These are phyloP conservation scores for Corchorus olitorius DNA, from an alignment of 345 rosid species.

Conservation along the genomic window DNA sequence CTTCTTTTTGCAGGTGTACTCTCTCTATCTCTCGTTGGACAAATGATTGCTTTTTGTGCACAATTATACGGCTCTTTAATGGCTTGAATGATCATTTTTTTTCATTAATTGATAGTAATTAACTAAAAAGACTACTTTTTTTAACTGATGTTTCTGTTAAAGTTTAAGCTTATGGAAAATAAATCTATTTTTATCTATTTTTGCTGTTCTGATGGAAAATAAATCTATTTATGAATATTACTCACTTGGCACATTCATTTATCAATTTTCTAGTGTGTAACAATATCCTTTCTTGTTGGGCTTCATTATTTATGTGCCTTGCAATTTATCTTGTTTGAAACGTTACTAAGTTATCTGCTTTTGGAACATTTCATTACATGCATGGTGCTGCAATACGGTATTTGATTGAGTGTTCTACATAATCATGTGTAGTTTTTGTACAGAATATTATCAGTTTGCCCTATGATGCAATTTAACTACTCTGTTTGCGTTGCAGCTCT, in stretches of 20 bases:
- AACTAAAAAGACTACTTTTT: too few species aligned
- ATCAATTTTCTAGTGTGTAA: background rate
- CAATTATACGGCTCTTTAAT: too few species aligned
- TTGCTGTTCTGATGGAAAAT: too few species aligned
- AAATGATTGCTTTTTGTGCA: too few species aligned
- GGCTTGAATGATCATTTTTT: too few species aligned
- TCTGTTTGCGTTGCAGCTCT: constrained; percentile 47
- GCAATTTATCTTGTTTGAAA: background rate
- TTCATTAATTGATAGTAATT: too few species aligned
- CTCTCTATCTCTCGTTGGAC: too few species aligned
- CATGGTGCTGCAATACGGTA: constrained; percentile 98
- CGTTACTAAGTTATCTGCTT: background rate
- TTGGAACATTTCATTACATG: constrained; percentile 55
- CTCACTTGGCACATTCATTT: background rate
- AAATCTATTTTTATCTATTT: too few species aligned
- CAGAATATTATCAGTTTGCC: background rate
- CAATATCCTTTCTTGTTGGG: background rate
- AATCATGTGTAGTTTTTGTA: background rate
- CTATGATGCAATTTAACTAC: background rate
- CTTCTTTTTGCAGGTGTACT: too few species aligned
- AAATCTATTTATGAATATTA: too few species aligned
- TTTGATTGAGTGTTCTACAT: background rate
- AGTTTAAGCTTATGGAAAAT: too few species aligned
- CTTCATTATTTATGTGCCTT: background rate
- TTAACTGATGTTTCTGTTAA: too few species aligned